phyloP scores from a whole-genome alignment of 257 asterid genomes.

The Ilex aquifolium region DNA sequence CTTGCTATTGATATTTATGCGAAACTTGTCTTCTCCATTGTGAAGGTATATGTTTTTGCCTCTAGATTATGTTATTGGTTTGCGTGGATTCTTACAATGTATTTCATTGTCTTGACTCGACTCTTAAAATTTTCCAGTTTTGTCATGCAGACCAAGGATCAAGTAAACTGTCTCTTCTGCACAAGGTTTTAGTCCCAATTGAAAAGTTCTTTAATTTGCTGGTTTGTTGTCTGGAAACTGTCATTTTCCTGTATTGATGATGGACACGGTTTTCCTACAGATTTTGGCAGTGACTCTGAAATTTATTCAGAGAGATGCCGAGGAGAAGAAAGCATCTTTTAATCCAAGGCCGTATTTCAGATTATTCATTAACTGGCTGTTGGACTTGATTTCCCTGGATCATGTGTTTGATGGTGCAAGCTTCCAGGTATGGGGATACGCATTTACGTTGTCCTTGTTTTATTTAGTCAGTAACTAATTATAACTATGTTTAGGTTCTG shows the following conservation, averaged over 20 bases:
- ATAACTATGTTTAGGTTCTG: constrained; percentile 47
- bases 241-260: constrained; percentile 6
- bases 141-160: constrained; percentile 73
- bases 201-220: constrained; percentile 3
- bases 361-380: constrained; percentile 80
- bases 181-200: constrained; percentile 47
- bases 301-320: constrained; percentile 72
- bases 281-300: constrained; percentile 81
- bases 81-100: not conserved
- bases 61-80: not conserved
- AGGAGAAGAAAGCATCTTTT: constrained; percentile 57
- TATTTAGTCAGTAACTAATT: not conserved
- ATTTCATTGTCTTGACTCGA: constrained; percentile 13
- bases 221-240: constrained; percentile 8
- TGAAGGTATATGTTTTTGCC: constrained; percentile 54
- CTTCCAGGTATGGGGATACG: constrained; percentile 55
- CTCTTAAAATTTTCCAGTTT: constrained; percentile 49
- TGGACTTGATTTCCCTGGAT: constrained; percentile 80
- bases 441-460: not conserved
- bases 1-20: constrained; percentile 92
- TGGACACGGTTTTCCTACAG: constrained; percentile 28
- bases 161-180: constrained; percentile 66
- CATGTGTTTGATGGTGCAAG: constrained; percentile 89
- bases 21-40: constrained; percentile 66
- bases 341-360: constrained; percentile 94